These are phyloP conservation scores for Cyclostephanos tholiformis DNA, from an alignment of 108 stramenopile genomes.

Conservation along the genomic window DNA sequence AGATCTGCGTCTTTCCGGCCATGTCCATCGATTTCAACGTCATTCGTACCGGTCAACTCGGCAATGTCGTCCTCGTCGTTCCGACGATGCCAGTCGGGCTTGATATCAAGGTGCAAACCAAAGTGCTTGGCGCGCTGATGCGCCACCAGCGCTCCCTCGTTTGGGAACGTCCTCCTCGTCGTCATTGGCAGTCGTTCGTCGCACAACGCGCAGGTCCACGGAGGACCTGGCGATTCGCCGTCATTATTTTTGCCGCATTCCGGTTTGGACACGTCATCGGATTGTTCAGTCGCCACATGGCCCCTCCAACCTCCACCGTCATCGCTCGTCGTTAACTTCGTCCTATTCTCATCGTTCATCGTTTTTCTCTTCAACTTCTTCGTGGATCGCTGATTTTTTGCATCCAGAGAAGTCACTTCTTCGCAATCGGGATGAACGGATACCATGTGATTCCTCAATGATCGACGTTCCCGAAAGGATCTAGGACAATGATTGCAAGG, in stretches of 20 bases:
- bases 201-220: conserved; percentile 25
- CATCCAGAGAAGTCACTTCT: conserved; percentile 36
- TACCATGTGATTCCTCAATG: conserved; percentile 68
- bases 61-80: conserved; percentile 7
- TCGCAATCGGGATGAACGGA: conserved; percentile 46
- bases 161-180: conserved; percentile 52
- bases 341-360: background rate
- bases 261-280: background rate
- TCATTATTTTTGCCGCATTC: background rate
- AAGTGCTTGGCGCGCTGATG: conserved; percentile 76
- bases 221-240: background rate
- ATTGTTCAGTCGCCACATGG: conserved; percentile 8
- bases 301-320: background rate
- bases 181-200: background rate
- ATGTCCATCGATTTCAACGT: background rate
- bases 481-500: conserved; percentile 69
- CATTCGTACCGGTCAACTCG: background rate
- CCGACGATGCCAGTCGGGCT: conserved; percentile 68
- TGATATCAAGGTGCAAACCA: conserved; percentile 61
- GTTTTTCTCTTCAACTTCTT: conserved; percentile 34
- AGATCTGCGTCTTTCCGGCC: background rate
- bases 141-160: conserved; percentile 60
- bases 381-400: conserved; percentile 25
- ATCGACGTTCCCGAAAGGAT: conserved; percentile 68
- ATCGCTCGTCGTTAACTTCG: background rate